These are phyloP conservation scores for Discostella pseudostelligera DNA, from an alignment of 108 stramenopile species.

Conservation along the genomic window DNA sequence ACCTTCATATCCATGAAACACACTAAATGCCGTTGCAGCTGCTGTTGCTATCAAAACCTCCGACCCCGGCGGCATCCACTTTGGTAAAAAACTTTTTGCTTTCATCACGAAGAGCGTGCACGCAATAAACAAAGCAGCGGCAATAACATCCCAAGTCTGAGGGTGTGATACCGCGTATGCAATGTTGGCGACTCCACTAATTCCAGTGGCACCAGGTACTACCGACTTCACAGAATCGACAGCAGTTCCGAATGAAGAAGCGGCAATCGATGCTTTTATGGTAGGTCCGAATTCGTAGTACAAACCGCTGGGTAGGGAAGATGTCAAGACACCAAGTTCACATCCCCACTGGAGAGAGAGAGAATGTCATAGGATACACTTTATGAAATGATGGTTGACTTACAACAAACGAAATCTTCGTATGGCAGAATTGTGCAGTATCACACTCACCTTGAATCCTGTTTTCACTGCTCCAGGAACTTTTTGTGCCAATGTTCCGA, in stretches of 20 bases:
- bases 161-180: conserved; percentile 64
- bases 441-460: conserved; percentile 66
- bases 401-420: too few species aligned
- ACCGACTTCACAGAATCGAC: conserved; percentile 38
- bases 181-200: conserved; percentile 57
- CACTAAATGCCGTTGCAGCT: conserved; percentile 62
- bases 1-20: conserved; percentile 60
- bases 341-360: conserved; percentile 88
- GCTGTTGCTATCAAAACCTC: conserved; percentile 79
- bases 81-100: conserved; percentile 53
- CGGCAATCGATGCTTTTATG: conserved; percentile 51
- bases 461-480: conserved; percentile 65
- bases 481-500: conserved; percentile 60
- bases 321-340: conserved; percentile 68
- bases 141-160: conserved; percentile 53
- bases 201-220: conserved; percentile 64
- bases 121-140: conserved; percentile 58
- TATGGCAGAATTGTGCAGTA: too few species aligned
- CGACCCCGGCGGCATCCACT: conserved; percentile 67
- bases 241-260: conserved; percentile 40
- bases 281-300: conserved; percentile 47
- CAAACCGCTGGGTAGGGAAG: conserved; percentile 74
- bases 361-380: too few species aligned
- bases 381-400: too few species aligned
- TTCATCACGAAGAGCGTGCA: conserved; percentile 74